Base-by-base conservation (phyloP, 2,329 filamentous ascomycete species). In the Thelonectria olida region DNA sequence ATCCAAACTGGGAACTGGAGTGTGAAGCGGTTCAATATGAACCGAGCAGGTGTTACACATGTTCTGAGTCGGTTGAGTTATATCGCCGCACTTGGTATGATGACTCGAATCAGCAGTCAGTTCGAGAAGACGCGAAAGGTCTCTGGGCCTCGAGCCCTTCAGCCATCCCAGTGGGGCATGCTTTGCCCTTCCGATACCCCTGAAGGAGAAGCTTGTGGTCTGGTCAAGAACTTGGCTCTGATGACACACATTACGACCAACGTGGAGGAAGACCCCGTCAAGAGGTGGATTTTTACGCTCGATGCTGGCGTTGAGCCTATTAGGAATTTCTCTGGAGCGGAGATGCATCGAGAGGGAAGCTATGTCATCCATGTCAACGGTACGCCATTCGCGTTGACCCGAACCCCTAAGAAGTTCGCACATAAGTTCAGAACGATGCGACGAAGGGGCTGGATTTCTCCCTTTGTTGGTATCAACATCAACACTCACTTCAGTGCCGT, bases 241-340 rank as follows among this genome's bases (percentile, higher is more conserved):
- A 99, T 99, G 96, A 99, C 96, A 52, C 96, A 99, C 74, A 98
- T 99, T 70, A 99, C 96, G 1, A 99, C 96, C 2, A 93, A 97
- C 66, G 93, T 97, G 58, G 93, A 97, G 58, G 96, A 98, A 74
- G 92, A 89, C 17, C 94, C 96, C 1, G 92, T 99, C 15, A 90
- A 90, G 71, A 90, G 92, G 71, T 88, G 96, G 75, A 89, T 97
- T 2, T 96, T 94, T 74, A 89, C 92, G 57, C 84, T 98, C 23
- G 94, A 97, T 44, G 90, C 92, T 3, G 92, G 95, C 58, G 91
- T 97, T 31, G 89, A 91, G 65, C 88, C 90, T 4, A 87, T 96
- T 50, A 89, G 90, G 34, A 84, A 85, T 68, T 87, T 87, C 64
- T 83, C 84, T 49, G 96, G 96, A 31, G 89, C 90, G 54, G 93